Percentiles rank a stretch among this genome's conserved stretches.
These are phyloP conservation scores for Aspergillus persii DNA, from an alignment of 2,329 filamentous ascomycete genomes.

Conservation along the genomic window DNA sequence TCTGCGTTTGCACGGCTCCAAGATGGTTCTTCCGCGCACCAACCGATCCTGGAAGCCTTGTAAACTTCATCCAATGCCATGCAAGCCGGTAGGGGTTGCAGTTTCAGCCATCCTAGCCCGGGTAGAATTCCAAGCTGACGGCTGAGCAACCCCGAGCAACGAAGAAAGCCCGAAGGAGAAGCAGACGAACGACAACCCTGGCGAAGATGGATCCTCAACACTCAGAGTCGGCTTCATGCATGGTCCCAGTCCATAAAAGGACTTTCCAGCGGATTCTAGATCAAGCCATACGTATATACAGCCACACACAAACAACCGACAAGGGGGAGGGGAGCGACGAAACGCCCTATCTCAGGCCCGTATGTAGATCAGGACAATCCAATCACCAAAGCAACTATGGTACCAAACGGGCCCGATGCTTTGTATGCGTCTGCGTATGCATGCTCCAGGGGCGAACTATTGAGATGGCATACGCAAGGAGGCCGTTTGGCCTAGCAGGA, in stretches of 20 bases:
- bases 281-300: neutral
- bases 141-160: no score
- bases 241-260: neutral
- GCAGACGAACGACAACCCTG: neutral
- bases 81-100: no score
- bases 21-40: no score
- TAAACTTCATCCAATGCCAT: no score
- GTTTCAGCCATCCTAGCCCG: no score
- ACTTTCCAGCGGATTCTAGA: neutral
- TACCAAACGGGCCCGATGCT: neutral
- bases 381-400: neutral
- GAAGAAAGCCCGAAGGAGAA: neutral
- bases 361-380: neutral
- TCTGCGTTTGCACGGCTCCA: no score
- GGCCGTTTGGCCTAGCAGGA: slow-evolving; percentile 7
- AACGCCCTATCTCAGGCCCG: neutral
- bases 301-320: neutral
- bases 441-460: neutral
- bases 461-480: slow-evolving; percentile 10
- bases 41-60: no score
- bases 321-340: neutral
- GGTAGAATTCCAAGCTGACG: no score
- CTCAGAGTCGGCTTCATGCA: neutral
- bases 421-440: neutral
- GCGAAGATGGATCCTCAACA: no score